These are phyloP conservation scores for Verticillium alfalfae DNA, from an alignment of 2,329 filamentous ascomycete genomes.

Conservation along the genomic window DNA sequence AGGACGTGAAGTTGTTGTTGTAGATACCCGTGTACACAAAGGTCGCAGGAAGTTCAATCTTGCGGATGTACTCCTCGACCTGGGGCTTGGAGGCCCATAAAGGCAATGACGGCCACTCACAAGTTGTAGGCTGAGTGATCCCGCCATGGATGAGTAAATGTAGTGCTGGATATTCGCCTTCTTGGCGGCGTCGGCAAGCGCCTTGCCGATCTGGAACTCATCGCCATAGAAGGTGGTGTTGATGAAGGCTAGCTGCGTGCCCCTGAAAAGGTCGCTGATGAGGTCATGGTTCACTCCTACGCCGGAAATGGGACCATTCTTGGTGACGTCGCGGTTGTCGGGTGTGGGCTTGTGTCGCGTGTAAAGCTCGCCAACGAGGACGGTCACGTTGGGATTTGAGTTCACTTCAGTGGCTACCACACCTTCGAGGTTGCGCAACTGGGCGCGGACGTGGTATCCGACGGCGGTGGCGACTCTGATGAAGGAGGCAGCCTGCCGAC, in stretches of 20 bases:
- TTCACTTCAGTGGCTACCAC: slow-evolving; percentile 84
- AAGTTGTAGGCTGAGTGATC: slow-evolving; percentile 81
- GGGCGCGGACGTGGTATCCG: slow-evolving; percentile 87
- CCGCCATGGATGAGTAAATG: slow-evolving; percentile 95
- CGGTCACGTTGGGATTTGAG: slow-evolving; percentile 68
- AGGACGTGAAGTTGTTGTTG: slow-evolving; percentile 97
- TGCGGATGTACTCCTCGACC: slow-evolving; percentile 84
- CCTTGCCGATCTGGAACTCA: slow-evolving; percentile 83
- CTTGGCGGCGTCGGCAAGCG: slow-evolving; percentile 84
- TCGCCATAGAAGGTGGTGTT: slow-evolving; percentile 98
- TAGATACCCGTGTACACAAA: slow-evolving; percentile 97
- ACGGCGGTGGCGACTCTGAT: slow-evolving; percentile 91
- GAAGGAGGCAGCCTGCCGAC: slow-evolving; percentile 90
- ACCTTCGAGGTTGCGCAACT: slow-evolving; percentile 81
- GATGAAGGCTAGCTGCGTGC: slow-evolving; percentile 87
- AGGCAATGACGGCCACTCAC: slow-evolving; percentile 74
- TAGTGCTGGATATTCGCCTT: slow-evolving; percentile 81
- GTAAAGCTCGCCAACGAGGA: slow-evolving; percentile 61
- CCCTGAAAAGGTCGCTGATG: slow-evolving; percentile 73
- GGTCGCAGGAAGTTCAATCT: slow-evolving; percentile 77
- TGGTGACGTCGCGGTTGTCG: slow-evolving; percentile 57
- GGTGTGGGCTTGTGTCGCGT: slow-evolving; percentile 45
- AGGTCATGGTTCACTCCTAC: slow-evolving; percentile 66
- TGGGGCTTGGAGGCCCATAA: slow-evolving; percentile 91
- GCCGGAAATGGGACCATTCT: slow-evolving; percentile 56